These are phyloP conservation scores for Nemania diffusa DNA, from an alignment of 2,329 filamentous ascomycete genomes.

Conservation along the genomic window DNA sequence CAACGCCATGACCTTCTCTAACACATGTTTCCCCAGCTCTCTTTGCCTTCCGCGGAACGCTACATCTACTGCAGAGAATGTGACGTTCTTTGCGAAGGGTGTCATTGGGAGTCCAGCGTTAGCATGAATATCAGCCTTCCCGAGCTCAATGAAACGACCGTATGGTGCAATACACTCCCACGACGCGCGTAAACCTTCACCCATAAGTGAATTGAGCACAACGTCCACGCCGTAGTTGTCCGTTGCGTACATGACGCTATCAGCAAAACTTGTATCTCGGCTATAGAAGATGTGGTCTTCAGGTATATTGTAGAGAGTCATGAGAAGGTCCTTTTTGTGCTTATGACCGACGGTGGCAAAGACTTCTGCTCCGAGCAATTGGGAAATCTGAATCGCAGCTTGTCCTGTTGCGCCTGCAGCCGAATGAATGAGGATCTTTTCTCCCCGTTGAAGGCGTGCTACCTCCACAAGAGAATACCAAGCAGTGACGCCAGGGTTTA, in stretches of 20 bases:
- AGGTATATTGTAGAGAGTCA: neutral
- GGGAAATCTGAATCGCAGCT: slow-evolving; percentile 55
- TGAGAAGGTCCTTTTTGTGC: slow-evolving; percentile 48
- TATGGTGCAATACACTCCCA: slow-evolving; percentile 50
- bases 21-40: neutral
- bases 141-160: slow-evolving; percentile 52
- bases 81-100: slow-evolving; percentile 47
- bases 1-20: neutral
- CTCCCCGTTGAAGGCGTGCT: neutral
- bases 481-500: neutral
- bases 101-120: slow-evolving; percentile 52
- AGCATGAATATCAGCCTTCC: slow-evolving; percentile 48
- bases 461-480: neutral
- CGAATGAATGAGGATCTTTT: slow-evolving; percentile 55
- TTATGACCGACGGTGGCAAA: slow-evolving; percentile 48
- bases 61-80: slow-evolving; percentile 37
- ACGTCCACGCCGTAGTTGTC: too few species aligned
- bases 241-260: too few species aligned
- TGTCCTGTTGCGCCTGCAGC: slow-evolving; percentile 58
- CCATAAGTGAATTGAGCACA: too few species aligned
- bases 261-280: too few species aligned
- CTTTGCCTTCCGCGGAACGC: neutral
- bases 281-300: neutral
- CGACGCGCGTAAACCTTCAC: slow-evolving; percentile 44
- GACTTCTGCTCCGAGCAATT: slow-evolving; percentile 35